phyloP scores from a whole-genome alignment of 129 eudicot species.

The Saussurea involucrata region DNA sequence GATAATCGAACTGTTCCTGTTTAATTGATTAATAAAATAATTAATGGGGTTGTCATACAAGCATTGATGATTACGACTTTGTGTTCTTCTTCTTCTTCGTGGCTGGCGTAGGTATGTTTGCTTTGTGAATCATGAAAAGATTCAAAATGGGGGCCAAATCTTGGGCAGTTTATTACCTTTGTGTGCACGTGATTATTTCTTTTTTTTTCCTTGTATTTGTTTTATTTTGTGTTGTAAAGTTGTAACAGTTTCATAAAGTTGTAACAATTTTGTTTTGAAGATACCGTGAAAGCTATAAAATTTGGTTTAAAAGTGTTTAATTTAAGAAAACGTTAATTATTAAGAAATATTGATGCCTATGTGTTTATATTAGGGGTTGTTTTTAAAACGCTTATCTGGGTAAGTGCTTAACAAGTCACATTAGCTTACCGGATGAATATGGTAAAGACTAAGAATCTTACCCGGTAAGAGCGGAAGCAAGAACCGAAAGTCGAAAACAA shows the following conservation, averaged over 20 bases:
- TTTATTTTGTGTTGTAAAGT: conserved; percentile 2
- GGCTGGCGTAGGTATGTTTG: neutral
- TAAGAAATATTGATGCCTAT: no score
- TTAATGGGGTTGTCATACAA: neutral
- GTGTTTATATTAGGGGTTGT: no score
- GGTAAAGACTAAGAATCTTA: no score
- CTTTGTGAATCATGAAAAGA: conserved; percentile 15
- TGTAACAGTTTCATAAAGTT: conserved; percentile 12
- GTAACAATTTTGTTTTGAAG: conserved; percentile 9
- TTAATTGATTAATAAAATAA: neutral
- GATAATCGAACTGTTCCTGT: conserved; percentile 23
- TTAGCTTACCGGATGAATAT: no score
- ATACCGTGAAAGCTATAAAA: neutral
- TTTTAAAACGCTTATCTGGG: no score
- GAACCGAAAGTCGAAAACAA: no score
- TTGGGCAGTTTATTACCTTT: neutral
- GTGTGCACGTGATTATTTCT: conserved; percentile 1
- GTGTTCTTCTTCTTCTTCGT: neutral
- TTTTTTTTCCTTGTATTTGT: neutral
- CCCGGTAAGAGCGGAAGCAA: no score
- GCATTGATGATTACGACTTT: neutral
- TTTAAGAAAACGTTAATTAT: no score
- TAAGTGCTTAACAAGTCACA: no score
- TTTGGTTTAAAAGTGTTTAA: neutral
- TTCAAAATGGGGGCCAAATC: conserved; percentile 5